Base-by-base conservation (phyloP, 2,329 filamentous ascomycete genomes). In the Lachnellula occidentalis region DNA sequence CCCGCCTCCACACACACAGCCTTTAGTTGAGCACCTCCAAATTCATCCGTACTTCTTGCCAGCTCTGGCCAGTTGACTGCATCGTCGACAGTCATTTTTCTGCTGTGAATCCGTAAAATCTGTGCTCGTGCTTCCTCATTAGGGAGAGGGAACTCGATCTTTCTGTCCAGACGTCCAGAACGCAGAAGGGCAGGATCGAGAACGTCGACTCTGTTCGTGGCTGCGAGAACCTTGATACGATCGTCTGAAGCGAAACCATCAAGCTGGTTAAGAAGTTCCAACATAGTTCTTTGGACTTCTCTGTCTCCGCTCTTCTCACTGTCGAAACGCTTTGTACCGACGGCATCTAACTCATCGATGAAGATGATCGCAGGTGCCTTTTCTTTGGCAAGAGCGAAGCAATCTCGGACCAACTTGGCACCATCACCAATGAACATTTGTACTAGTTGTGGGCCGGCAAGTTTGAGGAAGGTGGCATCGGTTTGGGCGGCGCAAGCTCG, bases 401-500 rank as follows among this genome's bases (percentile, higher is more conserved):
- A 95, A 76, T 99, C 94, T 56, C 94, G 88, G 42, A 99, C 94
- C 31, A 99, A 82, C 76, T 99, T 99, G 43, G 95, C 94, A 67
- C 94, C 94, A 64, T 99, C 95, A 71, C 94, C 94, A 41, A 99
- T 99, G 72, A 97, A 99, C 94, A 97, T 99, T 73, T 99, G 94
- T 31, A 99, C 94, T 39, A 99, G 84, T 74, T 99, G 94, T 5
- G 95, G 94, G 49, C 94, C 94, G 57, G 94, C 94, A 54, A 99
- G 88, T 75, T 99, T 99, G 70, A 99, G 85, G 80, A 99, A 99
- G 22, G 94, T 99, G 60, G 94, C 94, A 64, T 99, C 94, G 58
- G 94, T 97, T 76, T 99, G 94, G 48, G 94, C 94, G 5, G 94
- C 94, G 72, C 94, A 99, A 57, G 94, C 94, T 77, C 94, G 86